Conservation (phyloP, 257 asterid genomes). For the Solanum pennellii region DNA sequence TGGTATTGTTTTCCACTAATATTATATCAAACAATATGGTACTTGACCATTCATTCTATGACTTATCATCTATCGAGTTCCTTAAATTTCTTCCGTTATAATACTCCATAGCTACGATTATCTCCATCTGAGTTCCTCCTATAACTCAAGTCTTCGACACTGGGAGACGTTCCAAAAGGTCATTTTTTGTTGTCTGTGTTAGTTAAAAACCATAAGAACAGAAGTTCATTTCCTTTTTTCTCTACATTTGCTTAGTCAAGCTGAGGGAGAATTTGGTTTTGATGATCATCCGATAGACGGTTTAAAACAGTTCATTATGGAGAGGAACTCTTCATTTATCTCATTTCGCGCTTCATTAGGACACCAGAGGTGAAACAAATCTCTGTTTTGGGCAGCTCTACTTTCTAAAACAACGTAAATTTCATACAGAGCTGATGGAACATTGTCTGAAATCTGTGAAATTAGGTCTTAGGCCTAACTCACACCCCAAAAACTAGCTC, state of each 20-base stretch:
- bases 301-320: not conserved
- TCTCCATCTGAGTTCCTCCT: not conserved
- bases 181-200: not conserved
- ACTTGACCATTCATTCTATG: not conserved
- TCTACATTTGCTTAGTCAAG: not conserved
- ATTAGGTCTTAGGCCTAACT: no score
- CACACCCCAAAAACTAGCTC: no score
- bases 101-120: not conserved
- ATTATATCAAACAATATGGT: not conserved
- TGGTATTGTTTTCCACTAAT: not conserved
- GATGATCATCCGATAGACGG: not conserved
- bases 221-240: not conserved
- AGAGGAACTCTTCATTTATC: not conserved
- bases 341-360: not conserved
- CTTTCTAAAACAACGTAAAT: not conserved
- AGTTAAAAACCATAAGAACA: not conserved
- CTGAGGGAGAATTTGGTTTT: not conserved
- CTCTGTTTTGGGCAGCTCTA: not conserved
- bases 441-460: not conserved
- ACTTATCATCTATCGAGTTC: not conserved
- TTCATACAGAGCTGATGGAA: not conserved
- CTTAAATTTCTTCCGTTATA: not conserved
- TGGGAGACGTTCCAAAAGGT: not conserved
- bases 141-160: not conserved
- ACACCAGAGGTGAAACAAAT: not conserved